Conservation (phyloP, 306 rosid species). For the Pyrus bretschneideri region DNA sequence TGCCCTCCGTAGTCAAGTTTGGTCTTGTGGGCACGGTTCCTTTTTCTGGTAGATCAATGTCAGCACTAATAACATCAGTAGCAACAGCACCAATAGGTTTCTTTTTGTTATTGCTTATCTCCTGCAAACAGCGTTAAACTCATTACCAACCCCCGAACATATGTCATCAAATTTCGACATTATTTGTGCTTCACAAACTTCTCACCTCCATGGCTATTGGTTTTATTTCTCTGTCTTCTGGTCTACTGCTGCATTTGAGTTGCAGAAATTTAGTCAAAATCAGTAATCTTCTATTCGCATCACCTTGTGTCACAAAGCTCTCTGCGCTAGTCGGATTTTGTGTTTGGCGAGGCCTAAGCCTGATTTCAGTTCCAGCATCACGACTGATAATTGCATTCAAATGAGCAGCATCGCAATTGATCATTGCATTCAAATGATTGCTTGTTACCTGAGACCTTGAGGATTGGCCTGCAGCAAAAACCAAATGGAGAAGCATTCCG, state of each 20-base stretch:
- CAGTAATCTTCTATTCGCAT: slow-evolving; percentile 61
- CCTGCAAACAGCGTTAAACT: slow-evolving; percentile 41
- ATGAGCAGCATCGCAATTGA: slow-evolving; percentile 8
- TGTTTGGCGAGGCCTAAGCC: slow-evolving; percentile 25
- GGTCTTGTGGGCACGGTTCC: slow-evolving; percentile 12
- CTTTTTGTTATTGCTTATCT: slow-evolving; percentile 26
- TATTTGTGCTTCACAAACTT: slow-evolving; percentile 14
- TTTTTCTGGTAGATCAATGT: slow-evolving; percentile 3
- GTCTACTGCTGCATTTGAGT: background rate
- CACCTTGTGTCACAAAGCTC: slow-evolving; percentile 24
- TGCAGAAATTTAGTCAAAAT: slow-evolving; percentile 11
- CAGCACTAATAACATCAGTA: background rate
- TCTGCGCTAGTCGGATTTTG: slow-evolving; percentile 11
- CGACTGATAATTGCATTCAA: slow-evolving; percentile 6
- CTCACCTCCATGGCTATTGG: slow-evolving; percentile 44
- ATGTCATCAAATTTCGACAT: slow-evolving; percentile 2
- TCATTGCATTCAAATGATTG: slow-evolving; percentile 15
- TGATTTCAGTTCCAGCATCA: slow-evolving; percentile 32
- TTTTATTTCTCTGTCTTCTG: slow-evolving; percentile 31
- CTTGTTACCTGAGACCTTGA: slow-evolving; percentile 23
- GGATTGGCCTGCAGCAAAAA: slow-evolving; percentile 28
- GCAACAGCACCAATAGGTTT: slow-evolving; percentile 11
- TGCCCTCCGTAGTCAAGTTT: slow-evolving; percentile 8
- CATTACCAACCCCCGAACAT: slow-evolving; percentile 17
- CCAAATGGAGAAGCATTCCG: slow-evolving; percentile 17